Percentiles rank a stretch among this genome's conserved stretches.
Evolutionary conservation across 2,329 filamentous ascomycete species (phyloP).

Genomic region (Sporothrix pallida): DNA sequence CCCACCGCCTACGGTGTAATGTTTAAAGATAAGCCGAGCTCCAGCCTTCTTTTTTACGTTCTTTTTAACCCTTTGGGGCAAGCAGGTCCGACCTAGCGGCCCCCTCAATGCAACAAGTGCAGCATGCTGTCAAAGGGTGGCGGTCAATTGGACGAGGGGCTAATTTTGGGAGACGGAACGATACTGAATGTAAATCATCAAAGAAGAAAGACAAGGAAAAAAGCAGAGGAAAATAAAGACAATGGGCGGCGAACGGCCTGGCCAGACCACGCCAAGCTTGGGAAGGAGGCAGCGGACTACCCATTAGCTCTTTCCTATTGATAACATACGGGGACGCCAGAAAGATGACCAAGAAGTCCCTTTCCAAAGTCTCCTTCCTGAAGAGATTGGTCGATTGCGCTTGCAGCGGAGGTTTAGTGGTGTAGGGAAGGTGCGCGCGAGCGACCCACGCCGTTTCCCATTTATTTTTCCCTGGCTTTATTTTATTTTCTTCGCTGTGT

Average conservation of each 20-base stretch:
- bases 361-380: background rate
- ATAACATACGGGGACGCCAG: background rate
- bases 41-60: conserved; percentile 9
- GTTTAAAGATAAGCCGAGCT: conserved; percentile 15
- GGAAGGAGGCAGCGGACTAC: background rate
- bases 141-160: background rate
- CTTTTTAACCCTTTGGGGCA: conserved; percentile 31
- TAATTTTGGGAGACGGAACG: background rate
- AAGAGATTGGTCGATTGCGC: background rate
- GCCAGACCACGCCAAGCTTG: conserved; percentile 3
- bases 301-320: background rate
- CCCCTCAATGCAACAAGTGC: background rate
- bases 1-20: conserved; percentile 8
- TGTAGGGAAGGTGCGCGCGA: conserved; percentile 14
- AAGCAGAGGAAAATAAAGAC: background rate
- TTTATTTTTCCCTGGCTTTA: background rate
- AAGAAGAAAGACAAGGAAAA: background rate
- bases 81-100: conserved; percentile 21
- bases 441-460: background rate
- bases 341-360: background rate
- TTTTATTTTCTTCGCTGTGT: background rate
- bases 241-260: conserved; percentile 7
- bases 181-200: background rate
- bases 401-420: conserved; percentile 19
- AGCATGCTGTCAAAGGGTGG: background rate